These are phyloP conservation scores for Mallotus nudiflorus DNA, from an alignment of 345 rosid species.

Conservation along the genomic window DNA sequence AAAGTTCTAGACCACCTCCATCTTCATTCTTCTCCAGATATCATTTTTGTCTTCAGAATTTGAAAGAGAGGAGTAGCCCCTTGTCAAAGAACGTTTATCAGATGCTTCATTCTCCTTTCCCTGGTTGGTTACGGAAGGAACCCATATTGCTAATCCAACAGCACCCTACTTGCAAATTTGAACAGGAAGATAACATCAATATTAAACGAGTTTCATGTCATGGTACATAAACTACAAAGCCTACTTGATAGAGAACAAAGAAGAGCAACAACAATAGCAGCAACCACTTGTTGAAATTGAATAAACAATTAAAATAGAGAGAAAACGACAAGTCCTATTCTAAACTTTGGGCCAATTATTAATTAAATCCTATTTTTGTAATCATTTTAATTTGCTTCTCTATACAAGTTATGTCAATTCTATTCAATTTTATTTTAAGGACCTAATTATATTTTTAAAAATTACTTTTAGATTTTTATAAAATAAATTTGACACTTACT, in stretches of 20 bases:
- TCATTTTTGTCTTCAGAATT: conserved; percentile 54
- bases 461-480: too few relatives aligned
- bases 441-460: too few relatives aligned
- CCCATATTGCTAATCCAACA: conserved; percentile 99
- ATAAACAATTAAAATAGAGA: too few relatives aligned
- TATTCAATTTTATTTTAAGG: too few relatives aligned
- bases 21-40: conserved; percentile 46
- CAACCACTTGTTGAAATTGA: background rate
- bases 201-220: background rate
- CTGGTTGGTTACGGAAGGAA: conserved; percentile 90
- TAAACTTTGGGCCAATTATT: too few relatives aligned
- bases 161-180: conserved; percentile 65
- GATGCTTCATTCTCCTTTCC: conserved; percentile 70
- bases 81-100: conserved; percentile 47
- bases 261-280: conserved; percentile 9
- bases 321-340: too few relatives aligned
- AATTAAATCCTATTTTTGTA: too few relatives aligned
- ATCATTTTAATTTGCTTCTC: too few relatives aligned
- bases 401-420: too few relatives aligned
- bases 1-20: conserved; percentile 60
- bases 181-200: conserved; percentile 17
- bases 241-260: conserved; percentile 1
- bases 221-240: background rate
- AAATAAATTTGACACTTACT: too few relatives aligned
- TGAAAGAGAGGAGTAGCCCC: conserved; percentile 73